Base-by-base conservation (phyloP, 2,329 filamentous ascomycete genomes). In the Colletotrichum musicola region DNA sequence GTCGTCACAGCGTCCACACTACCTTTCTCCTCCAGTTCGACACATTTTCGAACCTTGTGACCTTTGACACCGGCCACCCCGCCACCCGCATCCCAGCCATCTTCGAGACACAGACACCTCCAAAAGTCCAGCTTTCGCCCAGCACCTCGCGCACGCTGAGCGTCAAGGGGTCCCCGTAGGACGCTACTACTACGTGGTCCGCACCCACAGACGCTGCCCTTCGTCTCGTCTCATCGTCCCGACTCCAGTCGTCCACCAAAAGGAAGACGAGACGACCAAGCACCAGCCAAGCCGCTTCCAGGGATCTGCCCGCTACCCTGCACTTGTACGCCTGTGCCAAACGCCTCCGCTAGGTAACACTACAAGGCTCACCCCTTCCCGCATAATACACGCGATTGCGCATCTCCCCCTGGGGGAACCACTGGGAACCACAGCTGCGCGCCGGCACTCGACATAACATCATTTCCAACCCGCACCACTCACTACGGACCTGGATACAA, bases 171-270 rank as follows among this genome's bases (percentile, higher is more conserved):
- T 47, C 30, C 38, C 30, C 22, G 22, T 25, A 25, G 22, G 22
- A 25, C 22, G 3, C 4, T 25, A 25, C 22, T 22, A 22, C 22
- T 22, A 22, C 22, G 22, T 22, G 22, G 22, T 25, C 22, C 22
- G 6, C 61, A 54, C 62, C 66, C 66, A 69, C 66, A 65, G 62
- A 69, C 66, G 44, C 44, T 61, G 62, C 56, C 30, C 62, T 69
- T 66, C 62, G 66, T 69, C 65, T 68, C 65, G 65, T 65, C 66
- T 69, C 66, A 69, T 69, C 50, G 50, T 62, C 60, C 50, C 30
- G 30, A 35, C 30, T 35, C 50, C 61, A 55, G 22, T 66, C 62
- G 38, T 40, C 61, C 22, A 22, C 16, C 56, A 30, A 63, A 54
- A 47, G 22, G 22, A 58, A 66, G 62, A 66, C 66, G 66, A 57